Base-by-base conservation (phyloP, 192 early-diverging fungal genomes). In the Ambispora gerdemannii region DNA sequence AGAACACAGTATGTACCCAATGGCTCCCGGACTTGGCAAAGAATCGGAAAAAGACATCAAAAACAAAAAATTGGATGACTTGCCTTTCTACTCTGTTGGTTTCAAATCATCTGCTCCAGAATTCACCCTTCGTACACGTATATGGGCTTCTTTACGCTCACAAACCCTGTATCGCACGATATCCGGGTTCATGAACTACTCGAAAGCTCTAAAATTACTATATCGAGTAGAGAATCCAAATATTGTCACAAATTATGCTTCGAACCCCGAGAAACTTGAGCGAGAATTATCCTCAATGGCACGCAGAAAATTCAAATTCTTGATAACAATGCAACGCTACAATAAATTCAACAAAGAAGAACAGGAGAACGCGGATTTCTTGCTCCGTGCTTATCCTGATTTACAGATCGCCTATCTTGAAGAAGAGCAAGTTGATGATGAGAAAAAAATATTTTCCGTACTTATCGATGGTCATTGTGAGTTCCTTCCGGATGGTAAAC, bases 141-240 rank as follows among this genome's bases (percentile, higher is more conserved):
- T 93, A 53, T 94, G 92, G 92, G 91, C 91, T 10, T 94, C 92
- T 25, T 73, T 93, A 32, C 88, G 93, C 28, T 86, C 89, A 28
- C 92, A 95, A 76, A 93, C 93, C 0, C 81, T 95, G 52, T 95
- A 90, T 72, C 88, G 93, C 51, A 95, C 93, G 7, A 86, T 93
- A 35, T 88, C 88, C 32, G 92, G 92, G 22, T 92, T 93, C 71
- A 91, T 93, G 88, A 92, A 94, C 74, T 94, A 94, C 68, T 78
- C 83, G 71, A 93, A 91, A 78, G 92, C 91, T 0, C 86, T 94
- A 75, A 89, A 90, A 75, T 78, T 92, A 4, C 77, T 92, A 22
- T 90, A 92, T 68, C 84, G 89, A 20, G 84, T 92, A 27, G 92
- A 93, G 73, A 90, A 90, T 61, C 91, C 90, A n/a, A 87, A 90